These are phyloP conservation scores for Juncus effusus DNA, from an alignment of 176 grass and related monocot genomes.

Conservation along the genomic window DNA sequence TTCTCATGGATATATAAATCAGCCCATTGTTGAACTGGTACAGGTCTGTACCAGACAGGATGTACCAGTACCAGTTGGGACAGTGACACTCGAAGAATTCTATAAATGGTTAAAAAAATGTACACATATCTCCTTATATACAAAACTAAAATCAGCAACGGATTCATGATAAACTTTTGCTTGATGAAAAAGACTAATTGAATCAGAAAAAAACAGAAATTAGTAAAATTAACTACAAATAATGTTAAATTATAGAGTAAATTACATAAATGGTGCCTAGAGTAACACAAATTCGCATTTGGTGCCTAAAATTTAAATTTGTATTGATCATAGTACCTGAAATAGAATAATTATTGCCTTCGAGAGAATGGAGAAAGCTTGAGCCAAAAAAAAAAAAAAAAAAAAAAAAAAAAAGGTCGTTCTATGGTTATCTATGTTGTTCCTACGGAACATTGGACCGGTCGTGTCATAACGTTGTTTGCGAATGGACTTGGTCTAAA, in stretches of 20 bases:
- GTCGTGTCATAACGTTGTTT: too few species aligned
- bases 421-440: conserved; percentile 9
- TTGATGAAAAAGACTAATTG: not conserved
- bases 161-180: conserved; percentile 7
- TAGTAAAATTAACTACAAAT: not conserved
- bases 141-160: not conserved
- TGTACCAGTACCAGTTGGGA: not conserved
- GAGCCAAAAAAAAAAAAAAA: not conserved
- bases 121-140: not conserved
- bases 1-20: not conserved
- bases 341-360: not conserved
- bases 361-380: not conserved
- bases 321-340: not conserved
- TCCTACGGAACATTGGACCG: conserved; percentile 1
- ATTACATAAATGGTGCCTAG: not conserved
- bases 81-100: not conserved
- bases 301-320: not conserved
- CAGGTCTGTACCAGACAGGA: not conserved
- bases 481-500: too few species aligned
- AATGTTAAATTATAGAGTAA: not conserved
- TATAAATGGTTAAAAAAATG: not conserved
- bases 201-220: not conserved
- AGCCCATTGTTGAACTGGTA: not conserved
- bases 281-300: not conserved
- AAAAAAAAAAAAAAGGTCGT: not conserved